Base-by-base conservation (phyloP, 2,329 filamentous ascomycete species). In the Colletotrichum tofieldiae region DNA sequence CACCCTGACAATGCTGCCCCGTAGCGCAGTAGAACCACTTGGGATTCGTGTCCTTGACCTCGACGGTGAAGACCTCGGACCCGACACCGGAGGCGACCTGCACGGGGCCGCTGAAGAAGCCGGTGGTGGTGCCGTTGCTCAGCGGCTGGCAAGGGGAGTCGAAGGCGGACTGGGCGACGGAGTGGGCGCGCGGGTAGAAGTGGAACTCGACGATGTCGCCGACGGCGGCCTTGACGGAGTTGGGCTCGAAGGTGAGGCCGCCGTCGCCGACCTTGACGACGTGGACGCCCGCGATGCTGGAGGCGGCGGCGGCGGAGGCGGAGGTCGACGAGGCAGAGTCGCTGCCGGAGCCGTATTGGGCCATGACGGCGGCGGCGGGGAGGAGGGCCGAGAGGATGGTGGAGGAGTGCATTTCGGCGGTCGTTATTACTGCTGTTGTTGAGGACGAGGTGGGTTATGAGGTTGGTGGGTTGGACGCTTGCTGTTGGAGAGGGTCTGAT, bases 1-100 rank as follows among this genome's bases (percentile, higher is more conserved):
- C 88, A n/a, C 76, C 79, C 75, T 91, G 87, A 77, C 90, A 92
- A 81, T 92, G 90, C 69, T 83, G 85, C 45, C 77, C 84, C 71
- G 90, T 87, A 20, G 87, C 87, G 78, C 90, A 92, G 84, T 91
- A 92, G 77, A 88, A 87, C 90, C 91, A 92, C 71, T 91, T 86
- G 1, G 90, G 90, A 56, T 85, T 88, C 2, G 82, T 84, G 75
- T 87, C 82, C 71, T 86, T 75, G 29, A 75, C 39, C 14, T 75
- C 8, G 65, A 75, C 32, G 20, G 63, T 66, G 65, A 77, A 78
- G 18, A 75, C 75, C 32, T 76, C 67, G 11, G 67, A 45, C 43
- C 68, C 65, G 35, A 75, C 73, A 37, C 76, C 75, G 20, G 71
- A 77, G 16, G 75, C 71, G 9, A 83, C 80, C 3, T 39, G 47